Evolutionary conservation across 805 yeast genomes (phyloP), one percentile per base, ranked within the genome.

Genomic region (Torulaspora gathmanii): DNA sequence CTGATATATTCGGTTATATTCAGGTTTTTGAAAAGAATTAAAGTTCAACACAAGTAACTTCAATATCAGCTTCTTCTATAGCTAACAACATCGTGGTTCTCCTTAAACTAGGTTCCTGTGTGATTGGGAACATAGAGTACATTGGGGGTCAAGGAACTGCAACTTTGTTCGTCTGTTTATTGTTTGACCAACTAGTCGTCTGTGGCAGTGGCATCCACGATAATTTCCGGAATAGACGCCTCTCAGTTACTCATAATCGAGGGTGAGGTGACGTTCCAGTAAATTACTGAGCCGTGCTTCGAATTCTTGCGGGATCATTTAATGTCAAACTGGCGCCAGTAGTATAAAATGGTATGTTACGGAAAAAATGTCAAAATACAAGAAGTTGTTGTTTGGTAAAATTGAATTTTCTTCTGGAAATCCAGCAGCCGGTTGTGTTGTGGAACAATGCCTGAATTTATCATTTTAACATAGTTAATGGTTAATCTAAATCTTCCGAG

Each of bases 401-500:
- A 29, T n/a, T 12, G 27, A 26, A 16, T 29, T 20, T 28, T 26
- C 41, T 28, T 28, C 13, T 4, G 23, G 41, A 38, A 33, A 27
- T 9, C 25, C 17, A 12, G 34, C 19, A 19, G 20, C 25, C 25
- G 25, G 19, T 25, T 33, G 27, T 33, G 34, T 20, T 37, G 28
- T 25, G 40, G 37, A 31, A 33, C 37, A 23, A 43, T 43, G 46
- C 36, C 27, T 27, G 46, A 43, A 26, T 17, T 39, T 31, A 37
- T 33, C 16, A 20, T 25, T 22, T 19, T 33, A 35, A 34, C 33
- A 28, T 41, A 41, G 33, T 44, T 15, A 8, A 44, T 44, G 47
- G 43, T 44, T 30, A 44, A 44, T 39, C 17, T 35, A 22, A 34
- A 40, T 35, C 40, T 44, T 31, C 41, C 41, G 33, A 44, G 36